These are phyloP conservation scores for Epichloe baconii DNA, from an alignment of 2,329 filamentous ascomycete species.

Conservation along the genomic window DNA sequence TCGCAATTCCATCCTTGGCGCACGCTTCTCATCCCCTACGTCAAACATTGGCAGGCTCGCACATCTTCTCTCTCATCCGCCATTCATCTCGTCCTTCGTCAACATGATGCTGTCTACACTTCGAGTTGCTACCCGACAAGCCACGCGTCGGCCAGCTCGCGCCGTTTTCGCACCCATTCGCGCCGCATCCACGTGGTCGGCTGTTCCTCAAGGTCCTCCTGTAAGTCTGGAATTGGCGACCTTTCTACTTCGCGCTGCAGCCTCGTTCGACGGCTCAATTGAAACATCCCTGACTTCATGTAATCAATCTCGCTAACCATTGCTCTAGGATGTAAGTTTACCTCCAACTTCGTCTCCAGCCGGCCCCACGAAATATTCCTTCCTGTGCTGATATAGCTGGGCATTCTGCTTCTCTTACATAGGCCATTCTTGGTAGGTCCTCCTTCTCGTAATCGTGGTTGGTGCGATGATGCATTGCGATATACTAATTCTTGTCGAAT, in stretches of 20 bases:
- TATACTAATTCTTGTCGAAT: constrained; percentile 11
- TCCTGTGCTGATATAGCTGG: background rate
- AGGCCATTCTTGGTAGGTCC: constrained; percentile 64
- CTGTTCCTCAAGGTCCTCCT: constrained; percentile 86
- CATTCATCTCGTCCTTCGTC: background rate
- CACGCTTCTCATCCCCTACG: background rate
- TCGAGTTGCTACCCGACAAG: constrained; percentile 39
- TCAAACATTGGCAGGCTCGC: background rate
- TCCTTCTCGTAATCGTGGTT: background rate
- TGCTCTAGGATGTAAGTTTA: constrained; percentile 10
- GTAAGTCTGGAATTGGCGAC: constrained; percentile 40
- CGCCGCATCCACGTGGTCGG: constrained; percentile 73
- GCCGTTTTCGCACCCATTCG: constrained; percentile 31
- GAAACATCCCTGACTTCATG: background rate
- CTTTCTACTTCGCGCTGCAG: background rate
- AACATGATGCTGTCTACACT: constrained; percentile 46
- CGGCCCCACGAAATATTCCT: background rate
- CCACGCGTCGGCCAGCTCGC: constrained; percentile 26
- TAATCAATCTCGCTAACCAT: background rate
- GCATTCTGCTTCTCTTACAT: background rate
- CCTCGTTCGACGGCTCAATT: background rate
- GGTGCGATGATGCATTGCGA: background rate
- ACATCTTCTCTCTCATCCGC: constrained; percentile 4
- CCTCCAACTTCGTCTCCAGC: background rate
- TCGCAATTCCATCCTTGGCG: background rate